Conservation (phyloP, 176 grass and related monocot species). For the Coix lacrymajobi region DNA sequence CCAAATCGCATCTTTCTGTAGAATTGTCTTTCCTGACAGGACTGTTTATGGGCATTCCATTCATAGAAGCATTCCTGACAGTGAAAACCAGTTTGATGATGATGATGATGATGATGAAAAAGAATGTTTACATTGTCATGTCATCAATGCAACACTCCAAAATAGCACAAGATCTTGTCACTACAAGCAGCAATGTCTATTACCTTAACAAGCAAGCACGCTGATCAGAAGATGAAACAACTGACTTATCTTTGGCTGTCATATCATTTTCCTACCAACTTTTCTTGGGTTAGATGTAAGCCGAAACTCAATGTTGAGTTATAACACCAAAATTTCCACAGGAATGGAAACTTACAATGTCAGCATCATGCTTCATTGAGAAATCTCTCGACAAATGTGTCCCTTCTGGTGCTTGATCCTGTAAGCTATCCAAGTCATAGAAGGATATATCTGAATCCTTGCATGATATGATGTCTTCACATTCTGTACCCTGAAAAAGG, state of each 20-base stretch:
- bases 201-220: constrained; percentile 42
- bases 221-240: constrained; percentile 41
- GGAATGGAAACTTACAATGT: constrained; percentile 42
- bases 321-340: constrained; percentile 11
- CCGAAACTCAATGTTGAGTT: neutral
- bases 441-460: constrained; percentile 56
- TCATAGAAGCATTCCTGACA: constrained; percentile 35
- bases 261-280: constrained; percentile 65
- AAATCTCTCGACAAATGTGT: constrained; percentile 23
- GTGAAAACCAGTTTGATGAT: constrained; percentile 11
- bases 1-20: constrained; percentile 28
- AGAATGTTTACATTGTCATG: neutral
- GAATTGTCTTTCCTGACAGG: constrained; percentile 20
- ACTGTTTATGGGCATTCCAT: neutral
- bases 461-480: constrained; percentile 47
- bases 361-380: constrained; percentile 46
- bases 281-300: constrained; percentile 45
- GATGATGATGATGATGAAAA: neutral
- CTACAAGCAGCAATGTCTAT: neutral
- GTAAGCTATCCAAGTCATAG: constrained; percentile 45
- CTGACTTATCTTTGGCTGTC: constrained; percentile 34
- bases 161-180: constrained; percentile 2
- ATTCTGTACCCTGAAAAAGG: constrained; percentile 55
- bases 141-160: neutral
- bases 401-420: constrained; percentile 48